A percentile compares a stretch with the other conserved stretches of the same genome.
Evolutionary conservation across 2,329 filamentous ascomycete genomes (phyloP).

Genomic region (Colletotrichum australisinense): DNA sequence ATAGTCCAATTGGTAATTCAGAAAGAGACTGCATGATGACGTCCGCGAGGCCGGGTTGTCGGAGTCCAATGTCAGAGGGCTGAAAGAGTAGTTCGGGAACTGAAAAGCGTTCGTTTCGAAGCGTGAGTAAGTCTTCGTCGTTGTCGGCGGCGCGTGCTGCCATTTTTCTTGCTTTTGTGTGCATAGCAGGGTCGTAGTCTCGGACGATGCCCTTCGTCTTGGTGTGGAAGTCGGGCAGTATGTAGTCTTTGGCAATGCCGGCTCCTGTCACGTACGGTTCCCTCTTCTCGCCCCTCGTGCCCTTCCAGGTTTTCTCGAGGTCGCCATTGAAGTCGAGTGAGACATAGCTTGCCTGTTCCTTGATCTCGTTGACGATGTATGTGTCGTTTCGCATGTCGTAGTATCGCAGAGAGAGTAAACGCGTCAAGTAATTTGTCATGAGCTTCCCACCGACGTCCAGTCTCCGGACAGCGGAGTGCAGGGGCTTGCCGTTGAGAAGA

Average conservation of each 20-base stretch:
- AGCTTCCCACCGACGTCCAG: conserved; percentile 94
- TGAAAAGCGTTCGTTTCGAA: conserved; percentile 92
- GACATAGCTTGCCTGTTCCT: conserved; percentile 89
- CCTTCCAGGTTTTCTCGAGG: conserved; percentile 88
- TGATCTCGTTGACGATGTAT: conserved; percentile 95
- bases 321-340: conserved; percentile 80
- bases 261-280: conserved; percentile 60
- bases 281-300: conserved; percentile 70
- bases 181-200: conserved; percentile 78
- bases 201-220: conserved; percentile 74
- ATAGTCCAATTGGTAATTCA: conserved; percentile 81
- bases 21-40: conserved; percentile 84
- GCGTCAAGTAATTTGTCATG: conserved; percentile 91
- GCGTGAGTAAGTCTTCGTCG: conserved; percentile 83
- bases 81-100: conserved; percentile 92
- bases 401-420: conserved; percentile 88
- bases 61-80: conserved; percentile 86
- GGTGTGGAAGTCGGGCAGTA: conserved; percentile 82
- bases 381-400: conserved; percentile 97
- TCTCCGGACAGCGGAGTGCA: conserved; percentile 84
- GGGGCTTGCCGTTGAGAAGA: conserved; percentile 80
- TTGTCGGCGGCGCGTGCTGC: conserved; percentile 49
- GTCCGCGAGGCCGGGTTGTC: conserved; percentile 84
- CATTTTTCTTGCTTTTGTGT: conserved; percentile 62
- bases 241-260: conserved; percentile 87